A percentile compares a stretch with the other conserved stretches of the same genome.
These are phyloP conservation scores for Suhomyces sp. DNA, from an alignment of 805 yeast species.

Conservation along the genomic window DNA sequence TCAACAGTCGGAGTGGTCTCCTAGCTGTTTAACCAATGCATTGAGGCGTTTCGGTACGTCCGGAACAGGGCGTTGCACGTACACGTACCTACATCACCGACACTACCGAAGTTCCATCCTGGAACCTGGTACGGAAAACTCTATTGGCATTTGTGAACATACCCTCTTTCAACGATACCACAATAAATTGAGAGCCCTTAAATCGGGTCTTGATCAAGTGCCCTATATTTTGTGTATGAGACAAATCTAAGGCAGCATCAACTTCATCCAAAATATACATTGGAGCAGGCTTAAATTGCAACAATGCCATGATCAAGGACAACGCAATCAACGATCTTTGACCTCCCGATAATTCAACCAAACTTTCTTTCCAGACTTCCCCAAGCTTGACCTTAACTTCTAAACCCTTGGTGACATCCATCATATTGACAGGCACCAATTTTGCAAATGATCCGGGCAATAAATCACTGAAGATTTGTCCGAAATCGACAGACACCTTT, in stretches of 20 bases:
- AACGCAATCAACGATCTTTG: conserved; percentile 93
- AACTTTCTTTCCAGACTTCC: conserved; percentile 90
- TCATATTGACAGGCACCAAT: conserved; percentile 75
- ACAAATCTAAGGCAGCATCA: conserved; percentile 95
- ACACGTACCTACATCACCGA: conserved; percentile 57
- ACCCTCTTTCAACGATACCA: conserved; percentile 95
- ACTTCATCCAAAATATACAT: conserved; percentile 97
- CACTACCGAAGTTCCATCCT: conserved; percentile 94
- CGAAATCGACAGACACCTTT: conserved; percentile 86
- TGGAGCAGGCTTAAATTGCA: conserved; percentile 97
- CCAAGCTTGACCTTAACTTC: conserved; percentile 91
- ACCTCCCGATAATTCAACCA: conserved; percentile 95
- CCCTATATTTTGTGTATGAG: conserved; percentile 97
- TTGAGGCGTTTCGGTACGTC: no score
- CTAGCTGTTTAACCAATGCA: no score
- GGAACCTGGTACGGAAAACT: conserved; percentile 89
- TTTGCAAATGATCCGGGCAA: conserved; percentile 90
- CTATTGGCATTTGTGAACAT: conserved; percentile 97
- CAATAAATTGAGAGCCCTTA: conserved; percentile 94
- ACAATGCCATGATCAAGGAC: conserved; percentile 84
- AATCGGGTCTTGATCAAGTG: conserved; percentile 92
- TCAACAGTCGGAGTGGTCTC: no score
- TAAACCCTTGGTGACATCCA: conserved; percentile 84
- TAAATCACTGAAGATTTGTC: conserved; percentile 82
- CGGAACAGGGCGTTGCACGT: no score